Evolutionary conservation across 148 eudicot genomes (phyloP), one percentile per base, ranked within the genome.

Genomic region (Vaccinium corymbosum): DNA sequence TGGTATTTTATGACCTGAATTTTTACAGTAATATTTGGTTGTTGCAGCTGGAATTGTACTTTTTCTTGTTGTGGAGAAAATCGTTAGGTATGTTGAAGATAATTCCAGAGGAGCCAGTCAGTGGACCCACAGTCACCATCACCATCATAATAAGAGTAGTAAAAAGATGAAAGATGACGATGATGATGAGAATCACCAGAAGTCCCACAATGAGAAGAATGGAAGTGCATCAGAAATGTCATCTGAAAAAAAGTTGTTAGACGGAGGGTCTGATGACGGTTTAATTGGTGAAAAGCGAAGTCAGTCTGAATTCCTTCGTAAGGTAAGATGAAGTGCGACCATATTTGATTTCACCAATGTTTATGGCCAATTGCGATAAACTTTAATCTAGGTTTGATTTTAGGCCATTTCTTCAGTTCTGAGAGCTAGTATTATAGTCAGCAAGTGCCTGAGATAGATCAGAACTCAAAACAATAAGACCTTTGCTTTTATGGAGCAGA

Each of bases 11-110:
- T 68, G 55, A 46, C 80, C 83, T 57, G 61, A 73, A 72, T 76
- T 83, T 79, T 78, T 64, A 38, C 76, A 66, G 50, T 84, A 55
- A 51, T 80, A 27, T 81, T 82, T 85, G 56, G 80, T 49, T 90
- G 73, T 89, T 68, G 88, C 98, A 96, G 98, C 92, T 92, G 98
- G 98, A 83, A 93, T 96, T 88, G 93, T 96, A 83, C 88, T 91
- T 76, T 96, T 96, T 88, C 95, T 96, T 89, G 85, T 91, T 35
- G 98, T 94, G 61, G 98, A 96, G 91, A 94, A 94, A 89, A 55
- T 91, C 77, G 98, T 96, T 85, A 92, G 98, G 79, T 94, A 91
- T 86, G 94, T 96, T 84, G 98, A 96, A 83, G 93, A 90, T 6
- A 80, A 83, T 78, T 93, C 98, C 73, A 91, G 93, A 74, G 98